Evolutionary conservation across 139 green algal species (phyloP).

Genomic region (Tetraselmis chui): DNA sequence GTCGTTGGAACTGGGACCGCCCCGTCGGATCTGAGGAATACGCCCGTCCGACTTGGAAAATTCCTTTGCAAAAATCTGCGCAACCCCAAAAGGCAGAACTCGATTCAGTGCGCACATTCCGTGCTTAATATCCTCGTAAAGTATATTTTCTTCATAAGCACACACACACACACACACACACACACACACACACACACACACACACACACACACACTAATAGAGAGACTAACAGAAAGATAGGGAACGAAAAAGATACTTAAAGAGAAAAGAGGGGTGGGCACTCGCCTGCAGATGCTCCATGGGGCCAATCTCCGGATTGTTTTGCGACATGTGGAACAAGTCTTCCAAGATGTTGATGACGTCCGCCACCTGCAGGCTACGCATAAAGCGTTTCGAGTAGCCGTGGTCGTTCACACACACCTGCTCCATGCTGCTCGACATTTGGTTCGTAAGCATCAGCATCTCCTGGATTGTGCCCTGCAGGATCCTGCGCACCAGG

Average conservation of each 20-base stretch:
- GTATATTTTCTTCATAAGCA: too few relatives aligned
- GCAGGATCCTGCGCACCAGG: background rate
- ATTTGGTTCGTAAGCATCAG: conserved; percentile 13
- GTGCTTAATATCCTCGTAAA: too few relatives aligned
- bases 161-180: too few relatives aligned
- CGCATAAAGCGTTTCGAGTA: conserved; percentile 46
- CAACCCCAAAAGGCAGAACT: too few relatives aligned
- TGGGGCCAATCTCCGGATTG: conserved; percentile 1
- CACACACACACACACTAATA: too few relatives aligned
- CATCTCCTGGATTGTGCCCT: conserved; percentile 2
- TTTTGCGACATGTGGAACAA: conserved; percentile 35
- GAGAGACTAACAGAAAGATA: too few relatives aligned
- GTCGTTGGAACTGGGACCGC: background rate
- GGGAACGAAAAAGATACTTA: too few relatives aligned
- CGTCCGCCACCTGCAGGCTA: conserved; percentile 42
- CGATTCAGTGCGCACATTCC: too few relatives aligned
- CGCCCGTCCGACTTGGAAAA: background rate
- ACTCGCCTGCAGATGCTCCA: background rate
- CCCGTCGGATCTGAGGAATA: background rate
- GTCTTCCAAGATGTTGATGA: conserved; percentile 41
- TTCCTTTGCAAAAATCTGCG: background rate
- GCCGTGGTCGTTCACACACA: conserved; percentile 35
- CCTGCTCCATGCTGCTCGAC: conserved; percentile 21
- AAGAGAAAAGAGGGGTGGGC: background rate
- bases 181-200: too few relatives aligned